Conservation (phyloP, 2,329 filamentous ascomycete species). For the Fusarium napiforme region DNA sequence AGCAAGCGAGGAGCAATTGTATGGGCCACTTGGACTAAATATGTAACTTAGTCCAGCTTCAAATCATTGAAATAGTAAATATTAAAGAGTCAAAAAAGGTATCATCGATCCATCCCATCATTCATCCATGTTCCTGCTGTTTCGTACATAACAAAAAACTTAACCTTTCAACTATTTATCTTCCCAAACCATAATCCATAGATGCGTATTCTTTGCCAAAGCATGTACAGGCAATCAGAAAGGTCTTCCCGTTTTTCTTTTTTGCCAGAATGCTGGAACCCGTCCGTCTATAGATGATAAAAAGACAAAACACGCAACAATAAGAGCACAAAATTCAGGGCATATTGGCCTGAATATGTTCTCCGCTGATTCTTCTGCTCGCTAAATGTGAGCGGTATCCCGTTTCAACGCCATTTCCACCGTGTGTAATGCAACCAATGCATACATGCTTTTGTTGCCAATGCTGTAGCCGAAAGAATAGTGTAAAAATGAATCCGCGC, state of each 20-base stretch:
- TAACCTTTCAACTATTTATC: neutral
- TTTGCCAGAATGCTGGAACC: constrained; percentile 21
- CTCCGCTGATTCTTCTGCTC: constrained; percentile 1
- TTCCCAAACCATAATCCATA: constrained; percentile 13
- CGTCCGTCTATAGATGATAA: constrained; percentile 36
- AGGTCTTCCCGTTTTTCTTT: constrained; percentile 2
- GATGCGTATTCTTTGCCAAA: constrained; percentile 4
- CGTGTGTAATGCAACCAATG: constrained; percentile 30
- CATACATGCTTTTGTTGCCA: constrained; percentile 30
- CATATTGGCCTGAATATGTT: constrained; percentile 1
- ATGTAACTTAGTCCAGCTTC: neutral
- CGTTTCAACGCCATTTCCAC: constrained; percentile 36
- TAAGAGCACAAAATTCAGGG: neutral
- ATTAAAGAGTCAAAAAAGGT: constrained; percentile 27
- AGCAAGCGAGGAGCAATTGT: constrained; percentile 25
- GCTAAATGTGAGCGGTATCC: constrained; percentile 4
- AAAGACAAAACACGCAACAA: neutral
- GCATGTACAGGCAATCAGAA: constrained; percentile 2
- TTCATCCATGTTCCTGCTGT: constrained; percentile 30
- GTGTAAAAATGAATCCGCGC: constrained; percentile 6
- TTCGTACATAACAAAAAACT: constrained; percentile 22
- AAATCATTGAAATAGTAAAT: constrained; percentile 14
- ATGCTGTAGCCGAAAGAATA: constrained; percentile 14
- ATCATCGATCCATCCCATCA: constrained; percentile 33
- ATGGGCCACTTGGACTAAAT: neutral